Conservation (phyloP, 805 yeast species). For the Yamadazyma endophytica region DNA sequence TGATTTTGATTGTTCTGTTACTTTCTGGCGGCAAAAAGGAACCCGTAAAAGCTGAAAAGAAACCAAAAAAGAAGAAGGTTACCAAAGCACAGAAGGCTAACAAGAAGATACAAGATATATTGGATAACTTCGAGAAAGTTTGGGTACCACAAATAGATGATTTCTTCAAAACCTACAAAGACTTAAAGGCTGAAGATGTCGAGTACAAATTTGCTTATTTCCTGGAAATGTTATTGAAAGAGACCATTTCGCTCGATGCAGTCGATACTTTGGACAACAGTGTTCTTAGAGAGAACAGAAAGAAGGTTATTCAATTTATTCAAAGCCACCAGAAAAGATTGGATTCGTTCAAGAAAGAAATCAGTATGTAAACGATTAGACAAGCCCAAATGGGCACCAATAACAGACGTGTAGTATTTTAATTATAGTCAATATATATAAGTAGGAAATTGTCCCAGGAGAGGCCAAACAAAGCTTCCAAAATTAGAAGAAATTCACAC, state of each 20-base stretch:
- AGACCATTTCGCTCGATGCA: constrained; percentile 63
- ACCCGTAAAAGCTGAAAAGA: constrained; percentile 9
- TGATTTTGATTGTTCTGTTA: constrained; percentile 18
- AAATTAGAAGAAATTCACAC: neutral
- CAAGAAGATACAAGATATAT: constrained; percentile 32
- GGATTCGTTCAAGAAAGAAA: constrained; percentile 42
- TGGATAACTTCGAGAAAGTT: constrained; percentile 35
- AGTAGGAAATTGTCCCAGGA: too few relatives aligned
- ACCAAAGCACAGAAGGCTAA: constrained; percentile 39
- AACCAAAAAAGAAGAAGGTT: constrained; percentile 31
- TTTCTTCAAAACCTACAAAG: constrained; percentile 23
- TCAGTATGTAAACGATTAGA: constrained; percentile 12
- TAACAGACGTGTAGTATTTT: neutral
- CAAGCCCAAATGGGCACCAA: neutral
- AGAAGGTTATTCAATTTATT: constrained; percentile 53
- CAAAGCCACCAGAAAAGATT: constrained; percentile 56
- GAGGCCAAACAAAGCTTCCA: too few relatives aligned
- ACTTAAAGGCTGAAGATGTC: constrained; percentile 25
- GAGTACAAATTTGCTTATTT: constrained; percentile 52
- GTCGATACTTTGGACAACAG: constrained; percentile 52
- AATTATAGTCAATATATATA: too few relatives aligned
- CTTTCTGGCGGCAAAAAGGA: constrained; percentile 8
- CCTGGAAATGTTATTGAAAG: constrained; percentile 65
- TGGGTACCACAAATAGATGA: constrained; percentile 38
- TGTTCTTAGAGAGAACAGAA: constrained; percentile 53